phyloP scores from a whole-genome alignment of 2,329 filamentous ascomycete species.

The Truncatella angustata region DNA sequence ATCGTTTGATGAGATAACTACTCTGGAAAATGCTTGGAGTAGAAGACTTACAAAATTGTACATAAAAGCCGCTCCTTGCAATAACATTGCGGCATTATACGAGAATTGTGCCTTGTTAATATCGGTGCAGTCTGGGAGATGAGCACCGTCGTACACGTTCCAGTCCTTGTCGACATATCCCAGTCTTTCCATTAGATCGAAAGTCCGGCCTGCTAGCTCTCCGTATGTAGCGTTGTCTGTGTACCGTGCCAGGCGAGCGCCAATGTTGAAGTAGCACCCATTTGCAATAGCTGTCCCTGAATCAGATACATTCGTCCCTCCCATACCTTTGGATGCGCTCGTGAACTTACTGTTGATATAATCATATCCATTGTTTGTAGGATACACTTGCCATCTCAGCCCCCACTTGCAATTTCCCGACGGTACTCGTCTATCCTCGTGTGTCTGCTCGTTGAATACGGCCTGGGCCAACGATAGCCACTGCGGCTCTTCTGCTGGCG shows the following conservation, averaged over 20 bases:
- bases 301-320: background rate
- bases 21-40: too few species aligned
- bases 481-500: conserved; percentile 49
- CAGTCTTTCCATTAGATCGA: conserved; percentile 57
- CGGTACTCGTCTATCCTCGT: conserved; percentile 58
- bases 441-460: conserved; percentile 63
- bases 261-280: conserved; percentile 63
- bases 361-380: conserved; percentile 71
- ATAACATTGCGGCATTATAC: conserved; percentile 62
- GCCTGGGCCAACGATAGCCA: conserved; percentile 68
- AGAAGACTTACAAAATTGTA: conserved; percentile 56
- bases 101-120: conserved; percentile 65
- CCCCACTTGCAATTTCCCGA: conserved; percentile 63
- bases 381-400: conserved; percentile 74
- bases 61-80: conserved; percentile 66
- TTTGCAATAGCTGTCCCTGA: conserved; percentile 51
- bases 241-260: conserved; percentile 69
- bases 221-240: conserved; percentile 65
- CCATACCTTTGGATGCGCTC: too few species aligned
- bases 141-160: conserved; percentile 63
- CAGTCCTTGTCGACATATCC: conserved; percentile 61
- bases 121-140: conserved; percentile 58
- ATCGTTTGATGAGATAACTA: conserved; percentile 15
- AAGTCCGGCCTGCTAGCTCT: conserved; percentile 59
- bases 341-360: conserved; percentile 64